Conservation (phyloP, 2,329 filamentous ascomycete genomes). For the Shiraia sp. region DNA sequence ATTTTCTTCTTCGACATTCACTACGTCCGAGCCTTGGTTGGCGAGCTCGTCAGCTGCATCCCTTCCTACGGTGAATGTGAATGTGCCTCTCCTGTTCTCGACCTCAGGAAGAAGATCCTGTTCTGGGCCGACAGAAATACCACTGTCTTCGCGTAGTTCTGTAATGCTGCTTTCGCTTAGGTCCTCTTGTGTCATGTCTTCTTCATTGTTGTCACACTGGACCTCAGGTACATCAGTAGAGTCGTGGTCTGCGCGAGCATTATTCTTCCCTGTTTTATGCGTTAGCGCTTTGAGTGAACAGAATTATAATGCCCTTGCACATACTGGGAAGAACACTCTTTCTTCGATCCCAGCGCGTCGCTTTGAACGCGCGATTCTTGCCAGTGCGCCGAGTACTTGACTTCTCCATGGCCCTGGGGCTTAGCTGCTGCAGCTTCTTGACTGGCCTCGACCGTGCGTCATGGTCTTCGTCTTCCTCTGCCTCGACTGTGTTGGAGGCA, state of each 20-base stretch:
- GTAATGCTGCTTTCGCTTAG: constrained; percentile 11
- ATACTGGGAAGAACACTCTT: constrained; percentile 42
- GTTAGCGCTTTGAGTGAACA: constrained; percentile 12
- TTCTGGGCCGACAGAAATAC: background rate
- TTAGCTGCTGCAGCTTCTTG: constrained; percentile 50
- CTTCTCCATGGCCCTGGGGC: constrained; percentile 37
- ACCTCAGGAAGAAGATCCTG: background rate
- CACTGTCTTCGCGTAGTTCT: constrained; percentile 6
- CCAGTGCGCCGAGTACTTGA: constrained; percentile 17
- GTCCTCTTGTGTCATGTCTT: constrained; percentile 15
- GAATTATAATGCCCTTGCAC: constrained; percentile 1
- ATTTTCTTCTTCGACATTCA: constrained; percentile 1
- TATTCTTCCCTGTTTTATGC: constrained; percentile 30
- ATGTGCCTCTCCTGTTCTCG: constrained; percentile 14
- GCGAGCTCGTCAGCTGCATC: constrained; percentile 9
- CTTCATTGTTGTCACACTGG: constrained; percentile 8
- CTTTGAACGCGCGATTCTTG: constrained; percentile 38
- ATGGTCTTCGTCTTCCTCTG: constrained; percentile 24
- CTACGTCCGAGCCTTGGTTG: constrained; percentile 9
- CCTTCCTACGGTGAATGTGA: constrained; percentile 22
- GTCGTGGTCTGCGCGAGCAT: constrained; percentile 3
- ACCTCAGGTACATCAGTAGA: constrained; percentile 8
- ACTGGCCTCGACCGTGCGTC: constrained; percentile 48
- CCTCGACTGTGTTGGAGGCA: constrained; percentile 14
- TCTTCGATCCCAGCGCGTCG: constrained; percentile 42